Evolutionary conservation across 75 land plant species (phyloP).

Genomic region (Sequoia sempervirens): DNA sequence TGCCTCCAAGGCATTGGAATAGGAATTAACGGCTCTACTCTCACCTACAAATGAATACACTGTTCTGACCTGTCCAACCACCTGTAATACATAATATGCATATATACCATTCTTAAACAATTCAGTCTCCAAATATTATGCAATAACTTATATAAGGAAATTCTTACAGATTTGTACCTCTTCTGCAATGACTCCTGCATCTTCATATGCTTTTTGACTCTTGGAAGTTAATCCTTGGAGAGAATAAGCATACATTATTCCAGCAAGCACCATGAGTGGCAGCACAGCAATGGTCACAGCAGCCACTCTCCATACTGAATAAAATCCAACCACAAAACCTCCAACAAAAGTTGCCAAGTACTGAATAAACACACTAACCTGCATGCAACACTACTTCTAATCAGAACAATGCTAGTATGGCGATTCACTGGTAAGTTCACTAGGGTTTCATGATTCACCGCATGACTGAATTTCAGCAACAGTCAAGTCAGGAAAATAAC

Average conservation of each 20-base stretch:
- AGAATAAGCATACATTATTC: constrained; percentile 12
- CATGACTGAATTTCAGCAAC: background rate
- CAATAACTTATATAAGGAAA: background rate
- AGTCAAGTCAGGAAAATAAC: background rate
- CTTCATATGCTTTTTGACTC: constrained; percentile 23
- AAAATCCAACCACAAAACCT: constrained; percentile 24
- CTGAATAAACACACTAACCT: constrained; percentile 28
- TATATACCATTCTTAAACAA: background rate
- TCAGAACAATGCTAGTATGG: background rate
- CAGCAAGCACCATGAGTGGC: constrained; percentile 17
- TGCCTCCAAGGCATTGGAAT: constrained; percentile 7
- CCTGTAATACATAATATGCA: constrained; percentile 6
- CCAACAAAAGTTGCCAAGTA: constrained; percentile 24
- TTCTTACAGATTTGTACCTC: constrained; percentile 14
- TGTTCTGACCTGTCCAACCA: constrained; percentile 23
- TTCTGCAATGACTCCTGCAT: constrained; percentile 30
- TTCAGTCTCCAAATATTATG: background rate
- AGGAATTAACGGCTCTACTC: constrained; percentile 15
- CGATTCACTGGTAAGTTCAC: background rate
- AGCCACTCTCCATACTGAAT: constrained; percentile 15
- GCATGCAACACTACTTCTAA: background rate
- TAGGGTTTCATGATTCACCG: background rate
- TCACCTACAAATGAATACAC: constrained; percentile 42
- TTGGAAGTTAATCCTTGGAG: constrained; percentile 10
- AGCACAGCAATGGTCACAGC: constrained; percentile 27